Evolutionary conservation across 176 grass and related monocot species (phyloP), one percentile per base, ranked within the genome.

Genomic region (Aegilops speltoides): DNA sequence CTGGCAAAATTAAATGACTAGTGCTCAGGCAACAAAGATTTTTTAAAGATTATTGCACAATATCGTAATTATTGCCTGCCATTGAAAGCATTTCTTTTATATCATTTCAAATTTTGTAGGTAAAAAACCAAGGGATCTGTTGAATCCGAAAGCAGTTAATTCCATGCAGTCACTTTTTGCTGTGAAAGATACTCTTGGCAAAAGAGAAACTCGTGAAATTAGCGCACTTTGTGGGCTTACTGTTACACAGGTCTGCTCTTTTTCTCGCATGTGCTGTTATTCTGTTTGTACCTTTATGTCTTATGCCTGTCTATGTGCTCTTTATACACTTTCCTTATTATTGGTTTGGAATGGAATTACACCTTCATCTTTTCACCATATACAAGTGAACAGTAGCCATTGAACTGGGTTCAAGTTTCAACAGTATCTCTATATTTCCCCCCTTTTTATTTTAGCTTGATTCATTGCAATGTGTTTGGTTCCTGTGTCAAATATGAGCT

Each of bases 131-230:
- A 89, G 92, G 46, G 97, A 96, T 88, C 89, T 94, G 89, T 90
- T 99, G 85, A 96, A 94, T 80, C 94, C 97, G 77, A 99, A 99
- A 91, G 85, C 97, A 64, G 85, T 90, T 20, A 94, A 93, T 45
- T 94, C 79, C 73, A 92, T 99, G 94, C 97, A 96, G 78, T 99
- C 97, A 62, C 79, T 99, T 93, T 99, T 99, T 82, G 95, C 97
- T 46, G 85, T 96, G 71, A 99, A 99, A 87, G 97, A 99, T 79
- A 91, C 80, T 85, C 88, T 99, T 88, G 94, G 94, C 19, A 99
- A 99, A 88, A 99, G 86, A 76, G 97, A 99, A 92, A 92, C 87
- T 25, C 88, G 90, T 14, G 97, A 99, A 80, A 94, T 99, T 87
- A 96, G 94, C 8, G 85, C 89, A 88, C 87, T 92, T 78, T 96